These are phyloP conservation scores for Atkinsonella hypoxylon DNA, from an alignment of 2,329 filamentous ascomycete species.

Conservation along the genomic window DNA sequence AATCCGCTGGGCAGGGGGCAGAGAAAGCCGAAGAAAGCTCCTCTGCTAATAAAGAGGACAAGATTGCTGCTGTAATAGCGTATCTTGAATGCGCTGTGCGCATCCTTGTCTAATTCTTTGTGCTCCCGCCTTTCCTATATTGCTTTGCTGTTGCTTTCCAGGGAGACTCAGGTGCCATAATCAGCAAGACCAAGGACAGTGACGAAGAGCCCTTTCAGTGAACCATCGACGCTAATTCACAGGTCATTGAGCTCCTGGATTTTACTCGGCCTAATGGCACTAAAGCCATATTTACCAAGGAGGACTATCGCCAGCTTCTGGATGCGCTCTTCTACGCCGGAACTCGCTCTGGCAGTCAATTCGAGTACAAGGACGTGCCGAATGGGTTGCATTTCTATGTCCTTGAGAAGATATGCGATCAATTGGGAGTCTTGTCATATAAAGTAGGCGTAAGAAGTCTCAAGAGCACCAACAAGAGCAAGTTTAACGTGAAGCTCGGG, in stretches of 20 bases:
- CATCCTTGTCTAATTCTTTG: no score
- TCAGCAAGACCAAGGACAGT: constrained; percentile 38
- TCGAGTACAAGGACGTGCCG: constrained; percentile 32
- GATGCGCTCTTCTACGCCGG: constrained; percentile 44
- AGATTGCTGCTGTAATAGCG: no score
- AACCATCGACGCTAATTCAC: constrained; percentile 41
- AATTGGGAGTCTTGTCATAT: constrained; percentile 32
- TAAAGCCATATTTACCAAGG: constrained; percentile 32
- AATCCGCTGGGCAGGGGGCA: no score
- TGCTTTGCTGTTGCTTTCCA: no score
- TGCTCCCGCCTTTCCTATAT: no score
- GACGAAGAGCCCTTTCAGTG: constrained; percentile 38
- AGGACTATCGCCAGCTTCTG: constrained; percentile 40
- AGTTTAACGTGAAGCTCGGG: constrained; percentile 24
- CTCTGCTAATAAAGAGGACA: no score
- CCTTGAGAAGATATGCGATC: constrained; percentile 28
- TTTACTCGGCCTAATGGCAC: constrained; percentile 37
- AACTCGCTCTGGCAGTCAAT: constrained; percentile 36
- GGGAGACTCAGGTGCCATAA: constrained; percentile 39
- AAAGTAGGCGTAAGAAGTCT: constrained; percentile 34
- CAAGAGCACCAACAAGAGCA: constrained; percentile 15
- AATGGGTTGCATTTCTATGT: constrained; percentile 40
- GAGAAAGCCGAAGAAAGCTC: no score
- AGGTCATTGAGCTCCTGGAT: constrained; percentile 38
- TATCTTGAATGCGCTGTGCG: no score